Base-by-base conservation (phyloP, 306 rosid species). In the Cicer cuneatum region DNA sequence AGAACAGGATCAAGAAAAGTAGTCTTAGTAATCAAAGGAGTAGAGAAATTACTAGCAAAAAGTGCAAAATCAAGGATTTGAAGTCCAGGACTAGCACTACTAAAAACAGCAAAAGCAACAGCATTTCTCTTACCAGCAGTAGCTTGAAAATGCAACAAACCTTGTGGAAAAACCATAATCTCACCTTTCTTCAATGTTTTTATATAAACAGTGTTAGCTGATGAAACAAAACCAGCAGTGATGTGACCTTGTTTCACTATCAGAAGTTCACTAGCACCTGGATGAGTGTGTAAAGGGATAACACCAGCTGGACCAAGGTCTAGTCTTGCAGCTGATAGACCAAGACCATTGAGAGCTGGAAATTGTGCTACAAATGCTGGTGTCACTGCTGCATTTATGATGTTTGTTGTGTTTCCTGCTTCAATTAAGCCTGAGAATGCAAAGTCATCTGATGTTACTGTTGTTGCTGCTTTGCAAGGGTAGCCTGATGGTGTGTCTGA, bases 201-300 rank as follows among this genome's bases (percentile, higher is more conserved):
- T 3, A 82, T 10, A 54, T 86, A 93, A 12, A 87, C 97, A 0
- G 43, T 6, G 82, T 79, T 93, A 48, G 78, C 84, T 4, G 93
- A 93, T 6, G 90, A 81, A 8, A 93, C 51, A 43, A 93, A 93
- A 0, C 97, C 98, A 3, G 90, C 93, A 21, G 79, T 57, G 24
- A 90, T 72, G 2, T 18, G 10, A 8, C 98, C 98, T 2, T 79
- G 79, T 1, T 35, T 1, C 60, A 87, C 90, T 6, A 89, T 0
- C 0, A 93, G 96, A 1, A 89, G 66, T 66, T 93, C 96, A 19
- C 84, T 80, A 9, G 93, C 98, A 18, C 82, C 90, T 0, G 97
- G 96, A 43, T 93, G 97, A 2, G 97, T 90, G 82, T 93, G 98
- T 0, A 93, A 42, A n/a, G 98, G 98, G 41, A 93, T 85, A 29